Evolutionary conservation across 352 stramenopile genomes (phyloP).

Genomic region (Phytophthora chlamydospora): DNA sequence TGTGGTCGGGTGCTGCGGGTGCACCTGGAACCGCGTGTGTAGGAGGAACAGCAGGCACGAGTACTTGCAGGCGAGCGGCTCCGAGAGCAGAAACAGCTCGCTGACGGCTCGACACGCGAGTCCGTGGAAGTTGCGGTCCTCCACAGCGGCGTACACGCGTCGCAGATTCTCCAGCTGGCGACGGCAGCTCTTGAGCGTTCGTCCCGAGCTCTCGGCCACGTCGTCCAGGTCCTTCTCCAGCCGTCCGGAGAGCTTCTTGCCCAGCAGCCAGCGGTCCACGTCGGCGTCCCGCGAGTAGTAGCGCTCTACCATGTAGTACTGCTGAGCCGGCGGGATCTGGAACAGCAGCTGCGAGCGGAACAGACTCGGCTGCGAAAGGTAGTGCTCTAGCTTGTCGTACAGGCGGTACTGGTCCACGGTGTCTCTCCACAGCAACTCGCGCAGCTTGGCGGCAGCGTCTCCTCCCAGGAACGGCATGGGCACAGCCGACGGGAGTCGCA

Average conservation of each 20-base stretch:
- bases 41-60: constrained; percentile 82
- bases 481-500: constrained; percentile 46
- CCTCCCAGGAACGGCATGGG: constrained; percentile 57
- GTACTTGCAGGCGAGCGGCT: constrained; percentile 79
- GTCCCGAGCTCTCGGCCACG: constrained; percentile 69
- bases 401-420: constrained; percentile 86
- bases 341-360: constrained; percentile 83
- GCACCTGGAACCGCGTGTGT: constrained; percentile 79
- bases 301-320: constrained; percentile 83
- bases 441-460: constrained; percentile 52
- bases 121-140: constrained; percentile 84
- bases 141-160: constrained; percentile 71
- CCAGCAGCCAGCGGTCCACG: constrained; percentile 76
- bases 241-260: constrained; percentile 82
- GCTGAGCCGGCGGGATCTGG: constrained; percentile 77
- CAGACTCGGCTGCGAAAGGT: constrained; percentile 78
- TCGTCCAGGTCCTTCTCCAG: constrained; percentile 89
- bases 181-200: constrained; percentile 78
- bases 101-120: constrained; percentile 48
- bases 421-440: constrained; percentile 78
- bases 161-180: constrained; percentile 83
- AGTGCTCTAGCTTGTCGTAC: constrained; percentile 86
- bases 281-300: constrained; percentile 81
- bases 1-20: constrained; percentile 57
- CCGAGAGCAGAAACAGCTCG: constrained; percentile 73